Evolutionary conservation across 306 rosid genomes (phyloP).

Genomic region (Inga laurina): DNA sequence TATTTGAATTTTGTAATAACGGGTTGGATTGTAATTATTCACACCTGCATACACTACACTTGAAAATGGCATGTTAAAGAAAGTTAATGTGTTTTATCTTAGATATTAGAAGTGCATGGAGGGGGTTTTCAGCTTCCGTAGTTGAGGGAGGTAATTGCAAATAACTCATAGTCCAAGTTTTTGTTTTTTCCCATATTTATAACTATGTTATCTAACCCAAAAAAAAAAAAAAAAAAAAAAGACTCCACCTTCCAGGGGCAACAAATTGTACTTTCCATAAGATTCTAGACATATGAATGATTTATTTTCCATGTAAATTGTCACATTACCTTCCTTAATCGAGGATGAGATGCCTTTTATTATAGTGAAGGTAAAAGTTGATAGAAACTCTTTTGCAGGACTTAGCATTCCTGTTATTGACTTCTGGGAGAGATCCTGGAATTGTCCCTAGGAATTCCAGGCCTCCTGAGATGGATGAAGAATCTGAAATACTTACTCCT

Average conservation of each 20-base stretch:
- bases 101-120: neutral
- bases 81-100: neutral
- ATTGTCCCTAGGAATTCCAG: slow-evolving; percentile 81
- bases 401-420: slow-evolving; percentile 72
- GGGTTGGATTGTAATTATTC: neutral
- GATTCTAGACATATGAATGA: slow-evolving; percentile 7
- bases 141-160: neutral
- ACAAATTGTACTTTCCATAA: neutral
- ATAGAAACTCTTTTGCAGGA: slow-evolving; percentile 66
- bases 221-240: neutral
- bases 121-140: neutral
- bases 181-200: neutral
- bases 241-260: neutral
- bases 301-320: slow-evolving; percentile 16
- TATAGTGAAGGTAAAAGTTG: slow-evolving; percentile 35
- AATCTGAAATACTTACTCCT: slow-evolving; percentile 60
- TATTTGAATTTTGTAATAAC: neutral
- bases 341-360: slow-evolving; percentile 21
- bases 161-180: neutral
- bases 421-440: slow-evolving; percentile 96
- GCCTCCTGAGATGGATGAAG: slow-evolving; percentile 81
- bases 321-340: slow-evolving; percentile 19
- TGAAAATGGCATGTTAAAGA: neutral
- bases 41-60: neutral
- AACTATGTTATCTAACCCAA: neutral